Evolutionary conservation across 2,329 filamentous ascomycete genomes (phyloP), one percentile per base, ranked within the genome.

Genomic region (Penicillium nordicum): DNA sequence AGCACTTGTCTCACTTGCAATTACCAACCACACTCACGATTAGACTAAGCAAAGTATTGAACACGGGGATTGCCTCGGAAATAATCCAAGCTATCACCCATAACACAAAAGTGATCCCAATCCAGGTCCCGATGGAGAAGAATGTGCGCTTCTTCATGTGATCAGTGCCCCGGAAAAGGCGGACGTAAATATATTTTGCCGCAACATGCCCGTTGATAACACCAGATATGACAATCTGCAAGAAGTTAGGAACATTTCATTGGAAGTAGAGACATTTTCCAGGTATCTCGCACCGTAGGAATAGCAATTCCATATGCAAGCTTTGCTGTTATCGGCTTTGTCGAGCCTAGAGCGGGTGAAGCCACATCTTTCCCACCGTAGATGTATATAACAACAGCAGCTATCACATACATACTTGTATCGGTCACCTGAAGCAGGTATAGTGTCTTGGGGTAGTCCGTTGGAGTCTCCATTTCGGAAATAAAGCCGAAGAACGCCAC

Each of bases 401-500:
- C 84, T 21, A 88, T 66, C 10, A 86, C 76, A 69, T 90, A 90
- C 47, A 89, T 76, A 25, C 73, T 68, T 0, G 82, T 84, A 57
- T 86, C 82, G 51, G 78, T 75, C 10, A 77, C 72, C 67, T 88
- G 84, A 16, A 87, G 79, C 36, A 85, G 67, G 63, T 78, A 78
- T 57, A 90, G 80, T 2, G 86, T 80, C 69, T 85, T 85, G 32
- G 79, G 77, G 67, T 82, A 87, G 59, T 84, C 79, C 32, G 75
- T 70, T 4, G 85, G 85, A 34, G 82, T 75, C 64, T 80, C 78
- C 72, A 89, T 80, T 69, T 89, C 87, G 25, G 80, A 78, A 60
- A 86, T 83, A 68, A 89, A 83, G 59, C 77, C 78, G 71, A 88
- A 88, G 74, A 88, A 88, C 59, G 83, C 84, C n/a, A 85, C 81